A percentile compares a stretch with the other conserved stretches of the same genome.
phyloP scores from a whole-genome alignment of 2,329 filamentous ascomycete species.

The Orbilia quercus region DNA sequence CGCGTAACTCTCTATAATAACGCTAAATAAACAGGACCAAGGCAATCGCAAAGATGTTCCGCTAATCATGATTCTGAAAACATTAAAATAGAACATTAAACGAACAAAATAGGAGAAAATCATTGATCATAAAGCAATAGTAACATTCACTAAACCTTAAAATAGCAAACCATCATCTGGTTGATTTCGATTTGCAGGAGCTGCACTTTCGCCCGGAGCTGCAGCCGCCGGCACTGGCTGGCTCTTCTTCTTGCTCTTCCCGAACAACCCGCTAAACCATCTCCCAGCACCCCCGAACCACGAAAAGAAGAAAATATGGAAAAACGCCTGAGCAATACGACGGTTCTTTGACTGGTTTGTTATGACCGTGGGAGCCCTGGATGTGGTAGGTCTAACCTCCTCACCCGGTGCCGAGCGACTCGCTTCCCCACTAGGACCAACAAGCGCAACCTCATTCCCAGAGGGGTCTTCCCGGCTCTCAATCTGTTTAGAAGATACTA shows the following conservation, averaged over 20 bases:
- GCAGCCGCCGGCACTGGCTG: constrained; percentile 9
- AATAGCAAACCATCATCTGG: too few species aligned
- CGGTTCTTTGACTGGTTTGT: constrained; percentile 48
- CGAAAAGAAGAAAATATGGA: constrained; percentile 55
- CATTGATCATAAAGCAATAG: too few species aligned
- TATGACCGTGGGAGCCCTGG: constrained; percentile 46
- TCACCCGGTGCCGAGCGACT: constrained; percentile 14
- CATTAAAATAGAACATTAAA: too few species aligned
- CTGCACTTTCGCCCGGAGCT: constrained; percentile 9
- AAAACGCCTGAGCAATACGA: constrained; percentile 48
- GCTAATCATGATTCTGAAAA: too few species aligned
- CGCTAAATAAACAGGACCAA: too few species aligned
- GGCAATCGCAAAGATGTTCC: too few species aligned
- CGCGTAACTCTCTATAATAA: too few species aligned
- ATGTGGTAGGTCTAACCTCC: constrained; percentile 44
- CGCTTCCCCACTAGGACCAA: not conserved
- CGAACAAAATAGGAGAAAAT: too few species aligned
- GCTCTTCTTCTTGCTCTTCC: constrained; percentile 45
- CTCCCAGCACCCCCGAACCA: constrained; percentile 51
- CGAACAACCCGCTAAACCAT: constrained; percentile 51
- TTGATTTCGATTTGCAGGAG: too few species aligned
- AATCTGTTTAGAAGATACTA: constrained; percentile 46
- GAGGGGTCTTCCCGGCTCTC: constrained; percentile 5
- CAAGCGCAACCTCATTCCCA: constrained; percentile 4
- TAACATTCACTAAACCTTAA: too few species aligned